Conservation (phyloP, 2,329 filamentous ascomycete species). For the Aureobasidium sp. region DNA sequence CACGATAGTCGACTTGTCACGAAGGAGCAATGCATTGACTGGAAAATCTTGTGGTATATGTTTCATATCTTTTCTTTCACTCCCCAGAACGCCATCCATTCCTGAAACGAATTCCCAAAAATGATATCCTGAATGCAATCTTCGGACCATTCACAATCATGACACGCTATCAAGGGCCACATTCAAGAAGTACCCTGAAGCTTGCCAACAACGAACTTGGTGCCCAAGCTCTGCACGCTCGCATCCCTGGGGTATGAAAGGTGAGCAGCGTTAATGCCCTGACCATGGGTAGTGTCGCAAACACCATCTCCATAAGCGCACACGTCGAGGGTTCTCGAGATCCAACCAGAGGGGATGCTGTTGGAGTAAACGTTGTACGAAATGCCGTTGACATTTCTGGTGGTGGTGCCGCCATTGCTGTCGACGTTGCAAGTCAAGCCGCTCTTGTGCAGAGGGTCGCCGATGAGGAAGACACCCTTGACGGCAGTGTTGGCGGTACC, state of each 20-base stretch:
- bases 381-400: constrained; percentile 37
- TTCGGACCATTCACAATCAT: no score
- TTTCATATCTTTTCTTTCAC: no score
- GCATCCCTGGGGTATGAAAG: constrained; percentile 32
- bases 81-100: no score
- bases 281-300: constrained; percentile 38
- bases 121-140: no score
- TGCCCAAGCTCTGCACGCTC: constrained; percentile 35
- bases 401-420: constrained; percentile 37
- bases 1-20: no score
- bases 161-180: no score
- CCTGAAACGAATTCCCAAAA: no score
- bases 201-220: constrained; percentile 28
- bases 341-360: constrained; percentile 36
- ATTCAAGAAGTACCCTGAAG: constrained; percentile 19
- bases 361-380: constrained; percentile 20
- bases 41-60: no score
- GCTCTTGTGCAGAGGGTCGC: constrained; percentile 36
- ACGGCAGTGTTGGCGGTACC: constrained; percentile 38
- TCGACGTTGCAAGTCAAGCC: constrained; percentile 41
- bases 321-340: constrained; percentile 41
- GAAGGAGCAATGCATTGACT: no score
- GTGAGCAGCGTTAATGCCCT: constrained; percentile 36
- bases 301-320: constrained; percentile 41
- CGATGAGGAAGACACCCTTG: constrained; percentile 42